Evolutionary conservation across 1,284 basidiomycete species (phyloP), one percentile per base, ranked within the genome.

Genomic region (Melampsora americana): DNA sequence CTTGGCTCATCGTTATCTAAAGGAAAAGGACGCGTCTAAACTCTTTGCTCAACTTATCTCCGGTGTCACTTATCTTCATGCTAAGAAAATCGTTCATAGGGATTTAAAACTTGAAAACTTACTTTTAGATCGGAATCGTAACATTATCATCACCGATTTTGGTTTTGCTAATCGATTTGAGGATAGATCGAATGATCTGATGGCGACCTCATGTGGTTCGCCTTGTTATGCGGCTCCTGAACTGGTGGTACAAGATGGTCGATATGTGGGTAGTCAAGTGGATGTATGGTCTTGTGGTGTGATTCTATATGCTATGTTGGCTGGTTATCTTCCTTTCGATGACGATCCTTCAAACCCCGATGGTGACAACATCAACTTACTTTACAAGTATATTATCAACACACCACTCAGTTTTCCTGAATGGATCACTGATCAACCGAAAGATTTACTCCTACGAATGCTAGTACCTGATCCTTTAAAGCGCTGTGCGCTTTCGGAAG

Each of bases 251-350:
- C 93, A 92, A 60, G 96, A 99, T 82, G 96, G 96, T 39, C 87
- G 95, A 18, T 99, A 99, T 81, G 93, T 96, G 50, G 96, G 96
- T 28, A 93, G 92, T n/a, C 95, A 96, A 1, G 96, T 99, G 77
- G 96, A 99, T 81, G 95, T 99, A 80, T 99, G 96, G 96, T 93
- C 91, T 16, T 99, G 96, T 80, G 96, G 96, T 78, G 96, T 99
- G 79, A 99, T 99, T 80, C 87, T 99, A 6, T 99, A 98, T 83
- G 96, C 96, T 74, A 99, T 99, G 95, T 88, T 99, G 14, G 94
- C 95, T 1, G 96, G 96, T 9, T 99, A 99, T 82, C 89, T 99
- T 42, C 96, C 96, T n/a, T 99, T 98, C 83, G 96, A 99, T 84
- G 96, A 99, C 83, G 96, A 99, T 84, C 96, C 96, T 0, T 90